Conservation (phyloP, 495 filamentous ascomycete species). For the Neurospora hispaniola region DNA sequence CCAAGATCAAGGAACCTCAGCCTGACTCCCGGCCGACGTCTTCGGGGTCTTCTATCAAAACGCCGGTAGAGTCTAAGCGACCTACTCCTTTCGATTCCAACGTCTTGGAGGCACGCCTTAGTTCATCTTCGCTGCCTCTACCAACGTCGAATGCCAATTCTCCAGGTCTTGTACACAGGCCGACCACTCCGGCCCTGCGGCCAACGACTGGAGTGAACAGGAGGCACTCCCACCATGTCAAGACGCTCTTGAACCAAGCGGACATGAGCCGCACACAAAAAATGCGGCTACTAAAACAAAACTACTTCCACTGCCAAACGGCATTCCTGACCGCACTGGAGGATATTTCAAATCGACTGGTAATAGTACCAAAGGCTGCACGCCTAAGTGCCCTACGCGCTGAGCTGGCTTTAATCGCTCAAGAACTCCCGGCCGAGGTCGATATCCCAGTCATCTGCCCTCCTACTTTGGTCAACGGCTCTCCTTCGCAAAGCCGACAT, state of each 20-base stretch:
- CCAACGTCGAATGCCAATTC: constrained; percentile 35
- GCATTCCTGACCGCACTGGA: constrained; percentile 62
- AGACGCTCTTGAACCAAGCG: constrained; percentile 38
- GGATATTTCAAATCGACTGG: constrained; percentile 65
- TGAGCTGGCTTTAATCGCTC: constrained; percentile 61
- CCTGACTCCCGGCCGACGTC: constrained; percentile 10
- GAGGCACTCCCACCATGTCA: constrained; percentile 39
- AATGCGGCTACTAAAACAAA: constrained; percentile 51
- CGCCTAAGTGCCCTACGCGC: constrained; percentile 64
- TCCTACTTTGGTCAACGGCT: constrained; percentile 52
- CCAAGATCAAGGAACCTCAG: constrained; percentile 7
- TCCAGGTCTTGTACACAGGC: constrained; percentile 32
- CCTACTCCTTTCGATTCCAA: constrained; percentile 2
- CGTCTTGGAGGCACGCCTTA: constrained; percentile 45
- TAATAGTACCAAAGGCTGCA: constrained; percentile 62
- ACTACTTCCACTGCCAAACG: constrained; percentile 65
- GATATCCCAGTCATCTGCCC: constrained; percentile 69
- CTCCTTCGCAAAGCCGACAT: constrained; percentile 52
- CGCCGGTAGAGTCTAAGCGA: background rate
- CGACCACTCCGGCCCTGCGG: constrained; percentile 40
- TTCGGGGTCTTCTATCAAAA: constrained; percentile 5
- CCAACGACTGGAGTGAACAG: constrained; percentile 37
- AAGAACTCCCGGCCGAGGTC: constrained; percentile 64
- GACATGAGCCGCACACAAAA: constrained; percentile 47
- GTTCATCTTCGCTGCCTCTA: background rate